These are phyloP conservation scores for Hymenoscyphus salicellus DNA, from an alignment of 2,329 filamentous ascomycete genomes.

Conservation along the genomic window DNA sequence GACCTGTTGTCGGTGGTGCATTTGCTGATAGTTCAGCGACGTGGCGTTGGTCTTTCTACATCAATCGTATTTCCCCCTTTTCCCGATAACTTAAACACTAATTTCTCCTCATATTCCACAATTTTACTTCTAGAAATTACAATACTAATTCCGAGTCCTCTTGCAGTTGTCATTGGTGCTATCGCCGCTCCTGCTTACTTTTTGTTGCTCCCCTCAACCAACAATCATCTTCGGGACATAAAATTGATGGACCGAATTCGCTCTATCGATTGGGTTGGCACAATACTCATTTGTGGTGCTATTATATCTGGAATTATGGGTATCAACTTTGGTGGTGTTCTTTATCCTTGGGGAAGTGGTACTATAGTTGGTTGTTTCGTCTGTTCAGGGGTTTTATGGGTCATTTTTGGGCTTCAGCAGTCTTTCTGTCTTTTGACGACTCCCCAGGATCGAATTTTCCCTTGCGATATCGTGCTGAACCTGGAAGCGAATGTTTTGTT, in stretches of 20 bases:
- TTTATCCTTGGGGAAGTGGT: conserved; percentile 33
- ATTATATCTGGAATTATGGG: conserved; percentile 27
- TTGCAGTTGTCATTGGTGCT: conserved; percentile 47
- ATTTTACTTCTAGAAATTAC: too few species aligned
- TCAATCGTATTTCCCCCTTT: too few species aligned
- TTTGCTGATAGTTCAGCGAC: conserved; percentile 41
- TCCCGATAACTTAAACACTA: too few species aligned
- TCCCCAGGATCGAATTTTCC: conserved; percentile 24
- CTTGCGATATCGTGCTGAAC: neutral
- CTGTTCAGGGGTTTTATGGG: conserved; percentile 41
- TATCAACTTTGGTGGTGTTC: conserved; percentile 36
- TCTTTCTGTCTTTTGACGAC: conserved; percentile 31
- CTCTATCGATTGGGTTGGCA: neutral
- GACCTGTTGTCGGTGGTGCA: conserved; percentile 48
- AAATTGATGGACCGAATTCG: neutral
- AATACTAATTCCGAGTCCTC: too few species aligned
- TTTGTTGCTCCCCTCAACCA: conserved; percentile 23
- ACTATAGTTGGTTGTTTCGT: conserved; percentile 38
- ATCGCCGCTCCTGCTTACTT: conserved; percentile 40
- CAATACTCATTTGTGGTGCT: neutral
- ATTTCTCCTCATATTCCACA: too few species aligned
- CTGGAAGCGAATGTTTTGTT: conserved; percentile 35
- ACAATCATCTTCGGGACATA: neutral
- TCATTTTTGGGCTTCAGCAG: conserved; percentile 25
- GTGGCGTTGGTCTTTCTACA: conserved; percentile 52